Evolutionary conservation across 139 green algal species (phyloP).

Genomic region (Coelastrella sp.): DNA sequence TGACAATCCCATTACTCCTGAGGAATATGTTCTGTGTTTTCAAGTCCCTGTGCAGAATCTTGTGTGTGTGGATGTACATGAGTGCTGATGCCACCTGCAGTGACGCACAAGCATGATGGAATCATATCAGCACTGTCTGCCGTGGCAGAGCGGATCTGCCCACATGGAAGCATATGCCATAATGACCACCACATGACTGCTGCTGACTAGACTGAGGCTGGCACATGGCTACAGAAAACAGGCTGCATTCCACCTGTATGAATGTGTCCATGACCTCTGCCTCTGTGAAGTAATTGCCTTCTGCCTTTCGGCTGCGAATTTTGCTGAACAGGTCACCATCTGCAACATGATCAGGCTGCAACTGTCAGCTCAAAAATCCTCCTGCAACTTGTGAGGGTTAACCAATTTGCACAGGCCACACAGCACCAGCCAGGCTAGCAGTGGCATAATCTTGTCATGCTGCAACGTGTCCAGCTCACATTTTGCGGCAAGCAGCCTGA

Average conservation of each 20-base stretch:
- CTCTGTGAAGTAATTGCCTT: conserved; percentile 61
- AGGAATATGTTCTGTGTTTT: conserved; percentile 92
- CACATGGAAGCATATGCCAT: too few species aligned
- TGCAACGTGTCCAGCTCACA: background rate
- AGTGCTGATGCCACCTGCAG: conserved; percentile 67
- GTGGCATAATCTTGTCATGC: background rate
- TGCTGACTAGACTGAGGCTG: background rate
- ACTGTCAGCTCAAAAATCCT: background rate
- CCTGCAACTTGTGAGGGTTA: too few species aligned
- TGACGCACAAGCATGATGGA: background rate
- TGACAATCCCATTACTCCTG: conserved; percentile 71
- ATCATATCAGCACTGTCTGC: background rate
- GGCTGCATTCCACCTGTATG: conserved; percentile 59
- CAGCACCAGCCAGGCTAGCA: background rate
- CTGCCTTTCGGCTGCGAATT: conserved; percentile 44
- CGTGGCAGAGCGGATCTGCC: background rate
- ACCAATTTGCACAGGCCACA: too few species aligned
- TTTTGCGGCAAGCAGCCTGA: background rate
- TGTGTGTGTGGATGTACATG: conserved; percentile 69
- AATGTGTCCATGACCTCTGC: conserved; percentile 79
- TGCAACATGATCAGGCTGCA: background rate
- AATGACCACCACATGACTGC: background rate
- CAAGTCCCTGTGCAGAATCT: conserved; percentile 72
- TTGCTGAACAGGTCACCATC: conserved; percentile 62
- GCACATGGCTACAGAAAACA: background rate